Base-by-base conservation (phyloP, 2,329 filamentous ascomycete genomes). In the Xylariales sp. region DNA sequence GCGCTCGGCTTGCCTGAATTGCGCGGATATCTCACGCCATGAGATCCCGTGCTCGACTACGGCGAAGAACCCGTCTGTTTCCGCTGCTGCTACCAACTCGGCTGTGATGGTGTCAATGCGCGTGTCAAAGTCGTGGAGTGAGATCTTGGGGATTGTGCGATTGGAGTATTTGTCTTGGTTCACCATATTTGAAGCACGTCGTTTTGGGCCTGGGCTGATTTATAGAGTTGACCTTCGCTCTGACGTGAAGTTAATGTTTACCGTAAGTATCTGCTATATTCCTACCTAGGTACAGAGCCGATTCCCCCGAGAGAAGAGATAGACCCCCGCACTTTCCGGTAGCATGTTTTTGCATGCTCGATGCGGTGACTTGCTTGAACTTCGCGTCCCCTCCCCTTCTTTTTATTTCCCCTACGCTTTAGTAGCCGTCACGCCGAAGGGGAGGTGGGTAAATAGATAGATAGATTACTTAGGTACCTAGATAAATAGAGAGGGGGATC, bases 61-160 rank as follows among this genome's bases (percentile, higher is more conserved):
- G 41, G 83, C 84, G 78, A 90, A 90, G 80, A 89, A 89, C n/a
- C 87, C 87, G 60, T 84, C 83, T 7, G 85, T 85, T 70, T 89
- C 86, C 1, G 87, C 85, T 0, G 87, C 87, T 10, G 81, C 71
- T 64, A 85, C 78, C 1, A 89, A 80, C 68, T 88, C 76, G 0
- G 75, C 61, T 0, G 86, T 86, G 70, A 89, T 89, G 48, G 83
- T 78, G 65, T 86, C 82, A 72, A 87, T 82, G 57, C 87, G 84
- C 4, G 76, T 70, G 34, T 83, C 80, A 72, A 88, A 89, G 76
- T 88, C 78, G 49, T 75, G 80, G 3, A 89, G 80, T 0, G 87
- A 89, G 74, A 90, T 86, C 66, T 80, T 78, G 5, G 84, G 84
- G 66, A 87, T 84, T 3, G 75, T 70, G 7, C 82, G 81, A 60